phyloP scores from a whole-genome alignment of 768 basidiomycete genomes.

The Mycena capillaripes region DNA sequence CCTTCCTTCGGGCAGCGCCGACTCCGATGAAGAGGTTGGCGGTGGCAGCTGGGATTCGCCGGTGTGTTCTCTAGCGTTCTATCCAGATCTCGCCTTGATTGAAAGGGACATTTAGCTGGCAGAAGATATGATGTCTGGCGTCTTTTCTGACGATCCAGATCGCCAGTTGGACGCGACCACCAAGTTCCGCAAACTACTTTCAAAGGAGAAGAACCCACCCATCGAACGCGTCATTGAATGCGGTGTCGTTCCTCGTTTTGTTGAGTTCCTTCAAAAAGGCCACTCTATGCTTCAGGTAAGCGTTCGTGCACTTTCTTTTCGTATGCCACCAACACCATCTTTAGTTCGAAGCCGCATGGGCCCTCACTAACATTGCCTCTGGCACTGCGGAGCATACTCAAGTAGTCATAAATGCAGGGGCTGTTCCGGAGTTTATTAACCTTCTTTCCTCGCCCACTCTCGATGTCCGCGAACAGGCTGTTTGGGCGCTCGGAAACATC shows the following conservation, averaged over 20 bases:
- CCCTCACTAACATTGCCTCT: constrained; percentile 97
- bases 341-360: constrained; percentile 98
- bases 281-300: constrained; percentile 88
- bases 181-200: constrained; percentile 97
- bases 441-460: constrained; percentile 93
- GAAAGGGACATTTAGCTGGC: constrained; percentile 68
- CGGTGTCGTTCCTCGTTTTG: constrained; percentile 96
- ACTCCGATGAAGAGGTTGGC: constrained; percentile 93
- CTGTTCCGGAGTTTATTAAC: constrained; percentile 98
- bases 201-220: constrained; percentile 99
- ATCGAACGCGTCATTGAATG: constrained; percentile 99
- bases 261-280: constrained; percentile 88
- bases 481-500: constrained; percentile 99
- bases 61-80: constrained; percentile 58
- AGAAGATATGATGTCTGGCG: constrained; percentile 93
- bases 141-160: constrained; percentile 93
- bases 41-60: constrained; percentile 83
- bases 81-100: constrained; percentile 27
- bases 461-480: constrained; percentile 99
- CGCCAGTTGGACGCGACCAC: constrained; percentile 97
- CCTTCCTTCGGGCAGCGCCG: constrained; percentile 76
- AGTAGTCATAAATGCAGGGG: constrained; percentile 94
- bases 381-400: constrained; percentile 99
- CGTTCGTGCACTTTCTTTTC: background rate
- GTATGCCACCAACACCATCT: background rate